phyloP scores from a whole-genome alignment of 192 early-diverging fungal species.

The Coemansia sp. region DNA sequence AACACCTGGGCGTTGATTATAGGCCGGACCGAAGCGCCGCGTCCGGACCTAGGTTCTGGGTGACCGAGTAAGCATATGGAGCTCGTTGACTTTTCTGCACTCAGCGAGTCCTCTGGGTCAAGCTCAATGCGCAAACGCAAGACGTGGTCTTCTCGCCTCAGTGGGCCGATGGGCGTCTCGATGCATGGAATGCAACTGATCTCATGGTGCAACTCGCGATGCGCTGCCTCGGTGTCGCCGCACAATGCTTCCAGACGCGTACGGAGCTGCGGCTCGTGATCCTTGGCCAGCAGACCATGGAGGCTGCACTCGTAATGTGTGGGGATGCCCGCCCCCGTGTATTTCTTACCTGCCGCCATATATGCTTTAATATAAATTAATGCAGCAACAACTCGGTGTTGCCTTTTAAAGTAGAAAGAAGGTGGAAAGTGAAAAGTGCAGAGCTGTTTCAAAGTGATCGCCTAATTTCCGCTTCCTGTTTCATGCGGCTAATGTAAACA shows the following conservation, averaged over 20 bases:
- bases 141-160: constrained; percentile 73
- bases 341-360: constrained; percentile 49
- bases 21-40: constrained; percentile 64
- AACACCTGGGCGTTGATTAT: constrained; percentile 62
- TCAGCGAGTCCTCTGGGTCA: constrained; percentile 46
- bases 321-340: constrained; percentile 28
- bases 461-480: background rate
- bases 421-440: background rate
- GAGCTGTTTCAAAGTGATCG: background rate
- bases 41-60: constrained; percentile 69
- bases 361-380: constrained; percentile 6
- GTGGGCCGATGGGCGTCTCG: constrained; percentile 69
- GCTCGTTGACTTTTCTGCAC: constrained; percentile 59
- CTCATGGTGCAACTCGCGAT: constrained; percentile 67
- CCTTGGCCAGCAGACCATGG: constrained; percentile 55
- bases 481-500: constrained; percentile 3
- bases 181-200: constrained; percentile 68
- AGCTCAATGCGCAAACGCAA: constrained; percentile 61
- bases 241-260: constrained; percentile 70
- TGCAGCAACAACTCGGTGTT: background rate
- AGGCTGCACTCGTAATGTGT: constrained; percentile 62
- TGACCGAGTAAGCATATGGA: constrained; percentile 63
- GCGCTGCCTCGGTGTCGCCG: constrained; percentile 60
- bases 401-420: background rate
- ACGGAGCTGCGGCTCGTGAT: constrained; percentile 58